Evolutionary conservation across 208 protist species (phyloP).

Genomic region (Trypanosoma melophagium): DNA sequence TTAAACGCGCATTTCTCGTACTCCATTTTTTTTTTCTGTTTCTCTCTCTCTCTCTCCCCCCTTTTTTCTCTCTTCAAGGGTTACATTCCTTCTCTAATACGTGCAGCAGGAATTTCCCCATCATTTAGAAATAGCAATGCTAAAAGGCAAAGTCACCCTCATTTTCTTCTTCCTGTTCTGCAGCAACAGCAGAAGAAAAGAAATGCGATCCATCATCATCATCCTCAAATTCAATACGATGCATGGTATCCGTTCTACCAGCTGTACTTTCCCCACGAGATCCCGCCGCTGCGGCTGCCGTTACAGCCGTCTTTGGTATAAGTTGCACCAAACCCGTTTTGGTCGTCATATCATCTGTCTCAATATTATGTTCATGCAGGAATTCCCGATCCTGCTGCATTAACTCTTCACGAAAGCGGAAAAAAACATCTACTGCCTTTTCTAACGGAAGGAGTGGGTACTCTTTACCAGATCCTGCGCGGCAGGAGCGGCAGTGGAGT

Average conservation of each 20-base stretch:
- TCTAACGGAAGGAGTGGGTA: conserved; percentile 71
- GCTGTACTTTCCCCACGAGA: background rate
- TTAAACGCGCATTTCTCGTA: too few species aligned
- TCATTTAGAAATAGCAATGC: conserved; percentile 5
- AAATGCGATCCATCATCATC: conserved; percentile 38
- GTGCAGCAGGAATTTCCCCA: background rate
- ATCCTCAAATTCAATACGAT: conserved; percentile 30
- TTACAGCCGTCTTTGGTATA: background rate
- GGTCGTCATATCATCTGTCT: conserved; percentile 26
- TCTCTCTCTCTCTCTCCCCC: too few species aligned
- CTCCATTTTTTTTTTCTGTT: too few species aligned
- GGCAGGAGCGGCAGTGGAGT: conserved; percentile 74
- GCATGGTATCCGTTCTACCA: conserved; percentile 4
- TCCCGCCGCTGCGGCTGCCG: background rate
- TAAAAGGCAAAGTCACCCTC: conserved; percentile 39
- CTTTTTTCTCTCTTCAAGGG: too few species aligned
- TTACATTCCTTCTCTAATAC: too few species aligned
- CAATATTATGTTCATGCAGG: conserved; percentile 37
- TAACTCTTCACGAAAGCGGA: conserved; percentile 84
- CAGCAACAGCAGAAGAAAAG: conserved; percentile 36
- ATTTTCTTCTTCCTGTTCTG: conserved; percentile 33
- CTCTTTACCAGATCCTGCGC: conserved; percentile 38
- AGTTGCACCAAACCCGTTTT: conserved; percentile 25
- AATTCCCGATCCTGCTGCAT: conserved; percentile 64
- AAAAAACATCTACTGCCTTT: conserved; percentile 86